Percentiles rank a stretch among this genome's conserved stretches.
phyloP scores from a whole-genome alignment of 805 yeast species.

The Suhomyces faveliae region DNA sequence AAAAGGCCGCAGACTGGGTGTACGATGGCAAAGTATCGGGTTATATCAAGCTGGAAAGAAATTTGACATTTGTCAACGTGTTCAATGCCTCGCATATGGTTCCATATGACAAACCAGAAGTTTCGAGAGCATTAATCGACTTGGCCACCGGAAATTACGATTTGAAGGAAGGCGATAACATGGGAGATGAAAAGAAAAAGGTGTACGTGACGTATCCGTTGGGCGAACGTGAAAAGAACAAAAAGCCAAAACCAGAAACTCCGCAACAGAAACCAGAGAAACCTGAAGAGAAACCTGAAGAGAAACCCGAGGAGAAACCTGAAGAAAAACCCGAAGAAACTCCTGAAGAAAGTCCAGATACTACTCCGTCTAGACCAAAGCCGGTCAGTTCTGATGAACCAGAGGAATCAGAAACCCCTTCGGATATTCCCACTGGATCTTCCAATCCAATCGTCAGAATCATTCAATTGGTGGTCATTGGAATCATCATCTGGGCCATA shows the following conservation, averaged over 20 bases:
- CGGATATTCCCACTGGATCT: constrained; percentile 3
- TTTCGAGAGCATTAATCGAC: constrained; percentile 70
- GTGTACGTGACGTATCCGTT: constrained; percentile 30
- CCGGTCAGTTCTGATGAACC: no score
- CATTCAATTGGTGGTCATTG: constrained; percentile 39
- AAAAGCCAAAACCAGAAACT: background rate
- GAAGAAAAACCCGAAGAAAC: background rate
- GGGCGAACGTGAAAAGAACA: constrained; percentile 20
- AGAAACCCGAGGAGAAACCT: background rate
- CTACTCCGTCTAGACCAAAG: background rate
- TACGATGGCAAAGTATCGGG: constrained; percentile 42
- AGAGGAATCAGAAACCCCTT: background rate
- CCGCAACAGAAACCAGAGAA: background rate
- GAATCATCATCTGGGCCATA: constrained; percentile 40
- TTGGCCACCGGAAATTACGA: constrained; percentile 35
- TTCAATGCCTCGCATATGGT: constrained; percentile 90
- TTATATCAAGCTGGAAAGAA: constrained; percentile 50
- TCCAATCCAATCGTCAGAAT: constrained; percentile 33
- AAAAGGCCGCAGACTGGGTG: constrained; percentile 41
- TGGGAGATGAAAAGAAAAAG: constrained; percentile 15
- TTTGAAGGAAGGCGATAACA: constrained; percentile 14
- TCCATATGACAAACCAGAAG: constrained; percentile 74
- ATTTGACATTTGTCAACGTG: constrained; percentile 73
- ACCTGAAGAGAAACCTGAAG: background rate
- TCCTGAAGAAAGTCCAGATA: background rate